A percentile compares a stretch with the other conserved stretches of the same genome.
Evolutionary conservation across 192 early-diverging fungal genomes (phyloP).

Genomic region (Coemansia sp.): DNA sequence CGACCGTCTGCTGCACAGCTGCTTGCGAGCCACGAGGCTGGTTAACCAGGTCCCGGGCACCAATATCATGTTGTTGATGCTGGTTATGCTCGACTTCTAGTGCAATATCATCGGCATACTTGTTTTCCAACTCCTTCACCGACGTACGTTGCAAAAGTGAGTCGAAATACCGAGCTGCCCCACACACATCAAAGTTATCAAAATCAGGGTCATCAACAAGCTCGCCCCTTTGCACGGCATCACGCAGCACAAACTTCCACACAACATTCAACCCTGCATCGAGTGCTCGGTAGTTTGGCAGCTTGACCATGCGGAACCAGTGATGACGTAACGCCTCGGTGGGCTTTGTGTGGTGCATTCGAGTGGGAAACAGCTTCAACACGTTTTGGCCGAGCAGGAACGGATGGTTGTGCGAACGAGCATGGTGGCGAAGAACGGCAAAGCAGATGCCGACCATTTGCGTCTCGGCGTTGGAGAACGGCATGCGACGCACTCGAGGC

Average conservation of each 20-base stretch:
- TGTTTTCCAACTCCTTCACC: slow-evolving; percentile 14
- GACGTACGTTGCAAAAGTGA: slow-evolving; percentile 6
- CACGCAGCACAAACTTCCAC: slow-evolving; percentile 34
- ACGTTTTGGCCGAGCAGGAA: slow-evolving; percentile 9
- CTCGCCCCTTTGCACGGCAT: slow-evolving; percentile 23
- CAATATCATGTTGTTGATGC: too few species aligned
- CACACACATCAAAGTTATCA: slow-evolving; percentile 16
- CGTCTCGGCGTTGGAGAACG: slow-evolving; percentile 20
- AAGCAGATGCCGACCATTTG: slow-evolving; percentile 15
- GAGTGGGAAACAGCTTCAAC: slow-evolving; percentile 19
- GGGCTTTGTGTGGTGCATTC: slow-evolving; percentile 3
- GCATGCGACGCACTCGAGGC: not conserved
- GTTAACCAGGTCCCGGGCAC: too few species aligned
- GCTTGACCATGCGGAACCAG: slow-evolving; percentile 8
- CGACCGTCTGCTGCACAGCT: too few species aligned
- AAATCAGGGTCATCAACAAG: slow-evolving; percentile 19
- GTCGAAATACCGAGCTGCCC: slow-evolving; percentile 21
- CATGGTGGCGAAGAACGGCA: slow-evolving; percentile 22
- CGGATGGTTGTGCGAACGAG: slow-evolving; percentile 20
- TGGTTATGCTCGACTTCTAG: not conserved
- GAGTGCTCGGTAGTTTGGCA: not conserved
- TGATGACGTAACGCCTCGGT: slow-evolving; percentile 19
- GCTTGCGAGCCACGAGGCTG: too few species aligned
- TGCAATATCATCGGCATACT: slow-evolving; percentile 20
- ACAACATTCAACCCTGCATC: slow-evolving; percentile 5